Percentiles rank a stretch among this genome's conserved stretches.
Conservation (phyloP, 2,329 filamentous ascomycete species). For the Cladorrhinum sp. region DNA sequence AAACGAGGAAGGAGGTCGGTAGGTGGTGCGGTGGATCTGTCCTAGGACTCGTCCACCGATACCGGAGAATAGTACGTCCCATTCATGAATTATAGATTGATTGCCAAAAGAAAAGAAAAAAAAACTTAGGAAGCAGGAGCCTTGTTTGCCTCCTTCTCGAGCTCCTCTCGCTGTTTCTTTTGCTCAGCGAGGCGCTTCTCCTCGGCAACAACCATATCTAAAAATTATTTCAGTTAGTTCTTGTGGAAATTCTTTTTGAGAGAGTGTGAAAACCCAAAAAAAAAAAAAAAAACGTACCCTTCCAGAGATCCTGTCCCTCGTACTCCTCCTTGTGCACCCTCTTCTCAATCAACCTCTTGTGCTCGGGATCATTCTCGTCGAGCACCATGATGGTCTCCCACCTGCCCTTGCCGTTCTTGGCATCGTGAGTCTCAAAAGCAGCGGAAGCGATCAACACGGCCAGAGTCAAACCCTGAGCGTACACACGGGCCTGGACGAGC, state of each 20-base stretch:
- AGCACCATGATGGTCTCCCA: conserved; percentile 83
- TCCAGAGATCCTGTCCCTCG: conserved; percentile 90
- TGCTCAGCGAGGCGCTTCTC: conserved; percentile 55
- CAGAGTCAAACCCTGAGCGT: conserved; percentile 85
- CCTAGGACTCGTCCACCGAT: background rate
- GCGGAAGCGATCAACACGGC: conserved; percentile 80
- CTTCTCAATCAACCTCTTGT: conserved; percentile 83
- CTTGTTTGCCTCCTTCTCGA: conserved; percentile 23
- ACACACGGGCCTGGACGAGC: conserved; percentile 90
- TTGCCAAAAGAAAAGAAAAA: no score
- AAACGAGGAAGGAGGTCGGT: background rate
- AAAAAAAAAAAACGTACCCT: conserved; percentile 51
- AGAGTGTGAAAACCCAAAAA: background rate
- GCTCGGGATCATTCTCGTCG: conserved; percentile 77
- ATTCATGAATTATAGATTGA: background rate
- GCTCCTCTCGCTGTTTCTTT: conserved; percentile 35
- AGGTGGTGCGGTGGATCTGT: background rate
- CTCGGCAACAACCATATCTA: conserved; percentile 83
- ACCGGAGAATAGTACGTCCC: background rate
- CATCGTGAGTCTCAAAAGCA: conserved; percentile 76
- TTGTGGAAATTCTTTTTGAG: conserved; percentile 18
- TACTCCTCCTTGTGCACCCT: conserved; percentile 83
- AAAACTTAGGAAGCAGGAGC: conserved; percentile 19
- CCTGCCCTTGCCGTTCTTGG: conserved; percentile 68
- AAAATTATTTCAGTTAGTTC: no score